phyloP scores from a whole-genome alignment of 129 eudicot species.

The Mikania micrantha region DNA sequence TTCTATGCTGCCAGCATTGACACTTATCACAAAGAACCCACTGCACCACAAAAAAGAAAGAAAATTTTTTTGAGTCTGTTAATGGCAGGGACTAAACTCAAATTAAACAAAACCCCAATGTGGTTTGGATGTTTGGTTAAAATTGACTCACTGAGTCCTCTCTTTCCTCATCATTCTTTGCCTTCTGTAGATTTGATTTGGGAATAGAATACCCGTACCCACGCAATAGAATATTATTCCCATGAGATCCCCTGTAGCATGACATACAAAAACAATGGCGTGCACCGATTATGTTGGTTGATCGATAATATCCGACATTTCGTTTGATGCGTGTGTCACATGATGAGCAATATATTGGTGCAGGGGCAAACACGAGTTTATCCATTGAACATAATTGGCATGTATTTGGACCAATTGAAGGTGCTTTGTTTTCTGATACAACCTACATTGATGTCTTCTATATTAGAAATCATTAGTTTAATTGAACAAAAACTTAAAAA shows the following conservation, averaged over 20 bases:
- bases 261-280: conserved; percentile 43
- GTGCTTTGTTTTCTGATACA: conserved; percentile 21
- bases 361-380: conserved; percentile 47
- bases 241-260: conserved; percentile 49
- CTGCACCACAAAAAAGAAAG: conserved; percentile 27
- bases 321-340: conserved; percentile 51
- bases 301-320: conserved; percentile 39
- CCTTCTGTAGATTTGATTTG: conserved; percentile 41
- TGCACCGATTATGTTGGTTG: conserved; percentile 30
- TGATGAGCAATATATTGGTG: conserved; percentile 62
- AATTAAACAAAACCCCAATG: neutral
- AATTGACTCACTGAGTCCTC: conserved; percentile 60
- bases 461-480: conserved; percentile 9
- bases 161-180: conserved; percentile 35
- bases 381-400: conserved; percentile 67
- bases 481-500: neutral
- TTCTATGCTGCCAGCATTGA: conserved; percentile 79
- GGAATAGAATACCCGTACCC: conserved; percentile 45
- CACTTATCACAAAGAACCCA: conserved; percentile 93
- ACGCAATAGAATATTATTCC: conserved; percentile 34
- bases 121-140: neutral
- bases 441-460: conserved; percentile 20
- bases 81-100: conserved; percentile 11
- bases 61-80: neutral
- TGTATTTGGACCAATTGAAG: conserved; percentile 31